A percentile compares a stretch with the other conserved stretches of the same genome.
phyloP scores from a whole-genome alignment of 2,329 filamentous ascomycete species.

The Penicillium sp. region DNA sequence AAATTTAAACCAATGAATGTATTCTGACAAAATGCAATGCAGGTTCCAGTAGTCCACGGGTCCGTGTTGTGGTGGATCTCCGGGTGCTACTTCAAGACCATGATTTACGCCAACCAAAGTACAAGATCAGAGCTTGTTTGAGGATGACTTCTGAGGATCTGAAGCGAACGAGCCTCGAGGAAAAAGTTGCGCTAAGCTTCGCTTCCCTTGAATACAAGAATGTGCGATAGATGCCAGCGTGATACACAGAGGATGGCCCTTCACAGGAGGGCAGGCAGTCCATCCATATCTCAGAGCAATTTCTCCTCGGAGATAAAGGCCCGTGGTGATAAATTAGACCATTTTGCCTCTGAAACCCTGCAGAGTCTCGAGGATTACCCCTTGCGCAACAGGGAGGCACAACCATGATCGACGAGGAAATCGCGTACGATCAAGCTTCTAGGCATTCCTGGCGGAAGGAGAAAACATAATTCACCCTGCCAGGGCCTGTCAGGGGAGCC shows the following conservation, averaged over 20 bases:
- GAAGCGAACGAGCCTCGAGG: no score
- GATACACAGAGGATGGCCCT: neutral
- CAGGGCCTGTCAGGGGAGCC: slow-evolving; percentile 4
- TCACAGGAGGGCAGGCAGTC: neutral
- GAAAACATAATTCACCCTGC: slow-evolving; percentile 11
- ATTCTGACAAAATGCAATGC: neutral
- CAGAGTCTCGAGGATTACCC: slow-evolving; percentile 5
- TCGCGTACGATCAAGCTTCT: slow-evolving; percentile 18
- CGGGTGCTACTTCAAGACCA: no score
- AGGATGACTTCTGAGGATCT: no score
- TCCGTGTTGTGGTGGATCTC: no score
- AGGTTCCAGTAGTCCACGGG: neutral
- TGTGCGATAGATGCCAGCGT: neutral
- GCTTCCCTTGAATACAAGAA: no score
- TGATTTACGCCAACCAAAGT: no score
- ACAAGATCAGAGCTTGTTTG: no score
- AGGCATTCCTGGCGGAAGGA: slow-evolving; percentile 15
- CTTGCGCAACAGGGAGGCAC: slow-evolving; percentile 20
- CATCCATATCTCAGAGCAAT: neutral
- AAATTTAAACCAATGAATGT: neutral
- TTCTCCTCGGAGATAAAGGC: no score
- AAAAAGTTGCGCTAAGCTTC: no score
- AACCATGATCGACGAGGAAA: slow-evolving; percentile 19
- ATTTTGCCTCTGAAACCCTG: neutral
- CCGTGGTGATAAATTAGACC: neutral